Evolutionary conservation across 1,284 basidiomycete species (phyloP), one percentile per base, ranked within the genome.

Genomic region (Pyrrhoderma noxium): DNA sequence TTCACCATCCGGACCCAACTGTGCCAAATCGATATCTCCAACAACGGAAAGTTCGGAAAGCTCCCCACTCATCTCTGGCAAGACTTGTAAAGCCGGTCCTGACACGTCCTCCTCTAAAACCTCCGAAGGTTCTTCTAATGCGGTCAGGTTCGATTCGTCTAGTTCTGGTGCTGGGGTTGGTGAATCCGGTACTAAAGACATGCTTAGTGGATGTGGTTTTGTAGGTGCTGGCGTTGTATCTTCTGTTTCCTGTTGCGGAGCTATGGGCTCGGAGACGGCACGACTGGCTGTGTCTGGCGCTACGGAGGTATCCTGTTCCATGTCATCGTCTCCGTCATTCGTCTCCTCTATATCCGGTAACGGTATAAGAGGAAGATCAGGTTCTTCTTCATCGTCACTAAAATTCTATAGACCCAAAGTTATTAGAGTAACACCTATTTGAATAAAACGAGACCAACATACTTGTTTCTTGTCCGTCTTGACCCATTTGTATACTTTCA

Each of bases 401-500:
- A 87, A 88, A 74, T 87, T 80, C 86, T 89, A 45, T 34, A 35
- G 37, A 8, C 9, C 39, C 7, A 11, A 31, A 35, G 43, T 41
- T 21, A 47, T 18, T 11, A 14, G 40, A 45, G 52, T 22, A 23
- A 4, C n/a, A 40, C 8, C n/a, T 22, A 40, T 40, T 18, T 7
- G n/a, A 5, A 40, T 40, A 40, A 14, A 40, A 14, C 8, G 38
- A 22, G 5, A n/a, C 31, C 3, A 8, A 61, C 73, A 45, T 60
- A 84, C 85, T 70, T 85, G 86, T 46, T 71, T 70, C 64, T 80
- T 84, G 49, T 87, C 82, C 8, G 83, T 85, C 62, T 80, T 83
- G 11, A 82, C 75, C 85, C 85, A 89, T 61, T 79, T 82, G 61
- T 72, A 78, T 18, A 87, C 70, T 59, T 79, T 82, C 41, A 89